A percentile compares a stretch with the other conserved stretches of the same genome.
These are phyloP conservation scores for Pseudozyma sp. DNA, from an alignment of 1,284 basidiomycete species.

Conservation along the genomic window DNA sequence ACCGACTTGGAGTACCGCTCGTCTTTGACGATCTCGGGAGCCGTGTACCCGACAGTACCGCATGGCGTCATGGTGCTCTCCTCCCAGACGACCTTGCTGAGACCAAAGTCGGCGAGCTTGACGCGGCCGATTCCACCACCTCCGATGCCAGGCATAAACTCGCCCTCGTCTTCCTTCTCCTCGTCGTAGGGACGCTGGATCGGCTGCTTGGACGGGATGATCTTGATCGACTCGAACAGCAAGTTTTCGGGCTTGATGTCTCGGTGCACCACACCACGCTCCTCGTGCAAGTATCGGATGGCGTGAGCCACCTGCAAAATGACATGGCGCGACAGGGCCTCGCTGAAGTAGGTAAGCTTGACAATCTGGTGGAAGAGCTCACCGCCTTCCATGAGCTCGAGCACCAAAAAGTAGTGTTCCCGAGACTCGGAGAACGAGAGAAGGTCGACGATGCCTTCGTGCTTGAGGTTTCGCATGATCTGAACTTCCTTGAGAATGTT, in stretches of 20 bases:
- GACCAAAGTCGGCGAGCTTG: slow-evolving; percentile 98
- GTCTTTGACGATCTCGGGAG: slow-evolving; percentile 99
- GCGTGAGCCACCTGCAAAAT: slow-evolving; percentile 96
- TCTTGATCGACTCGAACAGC: slow-evolving; percentile 91
- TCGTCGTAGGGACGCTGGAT: slow-evolving; percentile 87
- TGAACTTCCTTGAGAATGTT: slow-evolving; percentile 99
- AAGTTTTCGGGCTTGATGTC: slow-evolving; percentile 99
- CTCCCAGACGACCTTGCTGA: slow-evolving; percentile 98
- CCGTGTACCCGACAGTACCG: slow-evolving; percentile 98
- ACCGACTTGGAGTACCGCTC: slow-evolving; percentile 98
- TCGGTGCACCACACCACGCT: slow-evolving; percentile 95
- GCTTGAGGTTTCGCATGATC: slow-evolving; percentile 95
- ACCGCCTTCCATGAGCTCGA: slow-evolving; percentile 85
- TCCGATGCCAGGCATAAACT: slow-evolving; percentile 88
- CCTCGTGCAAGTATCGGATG: slow-evolving; percentile 95
- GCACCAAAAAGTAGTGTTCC: slow-evolving; percentile 92
- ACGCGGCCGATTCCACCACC: slow-evolving; percentile 97
- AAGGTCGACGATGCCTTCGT: slow-evolving; percentile 82
- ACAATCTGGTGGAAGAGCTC: slow-evolving; percentile 99
- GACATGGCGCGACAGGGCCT: slow-evolving; percentile 79
- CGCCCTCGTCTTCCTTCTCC: slow-evolving; percentile 98
- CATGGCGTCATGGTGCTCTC: slow-evolving; percentile 99
- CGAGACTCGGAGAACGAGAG: slow-evolving; percentile 77
- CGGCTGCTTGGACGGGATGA: slow-evolving; percentile 84
- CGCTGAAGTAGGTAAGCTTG: slow-evolving; percentile 98